These are phyloP conservation scores for Colletotrichum sp. DNA, from an alignment of 2,329 filamentous ascomycete species.

Conservation along the genomic window DNA sequence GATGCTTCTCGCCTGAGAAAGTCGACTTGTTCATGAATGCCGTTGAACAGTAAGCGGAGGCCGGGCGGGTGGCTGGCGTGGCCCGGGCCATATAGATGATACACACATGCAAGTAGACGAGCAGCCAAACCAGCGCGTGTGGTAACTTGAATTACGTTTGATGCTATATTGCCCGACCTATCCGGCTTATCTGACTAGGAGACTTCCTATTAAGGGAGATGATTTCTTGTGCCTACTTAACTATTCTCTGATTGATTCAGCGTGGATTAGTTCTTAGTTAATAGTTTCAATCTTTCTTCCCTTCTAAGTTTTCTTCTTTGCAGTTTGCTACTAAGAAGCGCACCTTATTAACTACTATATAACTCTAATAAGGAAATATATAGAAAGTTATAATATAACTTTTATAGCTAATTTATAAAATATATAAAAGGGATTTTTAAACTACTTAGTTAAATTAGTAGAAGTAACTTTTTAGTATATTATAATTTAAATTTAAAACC, in stretches of 20 bases:
- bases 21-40: neutral
- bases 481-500: too few species aligned
- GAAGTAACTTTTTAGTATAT: accelerated
- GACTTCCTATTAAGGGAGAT: neutral
- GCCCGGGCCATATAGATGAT: neutral
- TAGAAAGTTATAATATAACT: too few species aligned
- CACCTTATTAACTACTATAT: too few species aligned
- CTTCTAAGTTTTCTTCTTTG: too few species aligned
- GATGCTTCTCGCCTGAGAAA: neutral
- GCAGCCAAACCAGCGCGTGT: neutral
- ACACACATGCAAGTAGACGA: neutral
- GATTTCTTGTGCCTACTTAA: neutral
- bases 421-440: too few species aligned
- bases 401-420: too few species aligned
- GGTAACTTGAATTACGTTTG: neutral
- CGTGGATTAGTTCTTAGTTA: neutral
- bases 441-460: too few species aligned
- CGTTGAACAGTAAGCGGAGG: neutral
- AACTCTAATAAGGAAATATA: too few species aligned
- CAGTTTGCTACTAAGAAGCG: too few species aligned
- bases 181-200: neutral
- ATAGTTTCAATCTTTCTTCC: too few species aligned
- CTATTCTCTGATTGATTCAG: neutral
- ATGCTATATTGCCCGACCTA: neutral
- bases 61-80: neutral